Evolutionary conservation across 106 monocot species (phyloP).

Genomic region (Phalaenopsis equestris): DNA sequence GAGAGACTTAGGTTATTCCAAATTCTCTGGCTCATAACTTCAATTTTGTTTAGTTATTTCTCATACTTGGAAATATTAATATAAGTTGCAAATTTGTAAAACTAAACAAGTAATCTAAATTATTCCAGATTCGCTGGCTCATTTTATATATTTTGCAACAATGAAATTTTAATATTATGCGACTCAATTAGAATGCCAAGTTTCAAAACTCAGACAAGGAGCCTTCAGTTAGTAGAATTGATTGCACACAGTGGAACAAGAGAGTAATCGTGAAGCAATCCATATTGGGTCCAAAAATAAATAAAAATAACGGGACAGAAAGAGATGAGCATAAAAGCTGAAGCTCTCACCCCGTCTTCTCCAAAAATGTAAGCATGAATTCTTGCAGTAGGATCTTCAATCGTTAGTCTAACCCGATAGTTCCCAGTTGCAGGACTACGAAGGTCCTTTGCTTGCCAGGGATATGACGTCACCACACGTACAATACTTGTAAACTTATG

Average conservation of each 20-base stretch:
- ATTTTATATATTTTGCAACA: background rate
- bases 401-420: constrained; percentile 37
- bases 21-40: too few species aligned
- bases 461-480: constrained; percentile 52
- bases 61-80: background rate
- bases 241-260: background rate
- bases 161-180: background rate
- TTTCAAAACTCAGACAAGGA: background rate
- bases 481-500: constrained; percentile 46
- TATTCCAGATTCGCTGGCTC: background rate
- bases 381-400: constrained; percentile 79
- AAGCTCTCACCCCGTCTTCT: constrained; percentile 46
- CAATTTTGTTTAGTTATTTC: background rate
- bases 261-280: background rate
- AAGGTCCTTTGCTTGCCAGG: constrained; percentile 31
- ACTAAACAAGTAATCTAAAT: background rate
- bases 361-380: constrained; percentile 47
- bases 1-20: too few species aligned
- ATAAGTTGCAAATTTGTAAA: background rate
- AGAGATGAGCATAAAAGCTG: background rate
- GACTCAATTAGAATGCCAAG: background rate
- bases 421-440: constrained; percentile 12
- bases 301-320: background rate
- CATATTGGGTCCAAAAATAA: background rate
- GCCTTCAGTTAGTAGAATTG: background rate